Percentiles rank a stretch among this genome's conserved stretches.
phyloP scores from a whole-genome alignment of 805 yeast species.

The Vanderwaltozyma tropicalis region DNA sequence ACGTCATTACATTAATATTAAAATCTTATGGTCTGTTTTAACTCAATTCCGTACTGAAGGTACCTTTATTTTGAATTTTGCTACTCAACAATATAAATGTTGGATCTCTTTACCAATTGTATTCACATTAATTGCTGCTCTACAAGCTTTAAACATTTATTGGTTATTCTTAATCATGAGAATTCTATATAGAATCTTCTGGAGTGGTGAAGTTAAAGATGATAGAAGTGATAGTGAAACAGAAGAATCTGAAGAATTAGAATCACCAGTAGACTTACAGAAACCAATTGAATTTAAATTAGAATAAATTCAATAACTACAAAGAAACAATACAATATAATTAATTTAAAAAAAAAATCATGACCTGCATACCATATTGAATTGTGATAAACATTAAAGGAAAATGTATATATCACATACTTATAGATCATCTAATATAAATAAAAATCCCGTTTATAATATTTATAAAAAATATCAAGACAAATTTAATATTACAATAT shows the following conservation, averaged over 20 bases:
- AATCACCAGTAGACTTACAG: background rate
- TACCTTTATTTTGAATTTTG: constrained; percentile 68
- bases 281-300: background rate
- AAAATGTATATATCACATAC: no score
- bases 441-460: no score
- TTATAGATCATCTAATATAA: no score
- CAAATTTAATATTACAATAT: no score
- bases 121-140: constrained; percentile 61
- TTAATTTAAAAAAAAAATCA: no score
- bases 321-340: background rate
- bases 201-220: constrained; percentile 54
- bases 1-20: constrained; percentile 77
- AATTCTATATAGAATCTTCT: constrained; percentile 56
- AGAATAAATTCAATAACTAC: background rate
- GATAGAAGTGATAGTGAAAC: constrained; percentile 84
- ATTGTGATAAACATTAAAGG: no score
- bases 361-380: no score
- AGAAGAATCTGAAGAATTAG: constrained; percentile 26
- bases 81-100: constrained; percentile 89
- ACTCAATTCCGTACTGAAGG: constrained; percentile 87
- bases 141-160: constrained; percentile 77
- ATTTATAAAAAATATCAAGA: no score
- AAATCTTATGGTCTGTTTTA: constrained; percentile 70
- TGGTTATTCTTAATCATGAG: constrained; percentile 81
- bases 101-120: constrained; percentile 91